Conservation (phyloP, 768 basidiomycete genomes). For the Macrolepiota fuliginosa region DNA sequence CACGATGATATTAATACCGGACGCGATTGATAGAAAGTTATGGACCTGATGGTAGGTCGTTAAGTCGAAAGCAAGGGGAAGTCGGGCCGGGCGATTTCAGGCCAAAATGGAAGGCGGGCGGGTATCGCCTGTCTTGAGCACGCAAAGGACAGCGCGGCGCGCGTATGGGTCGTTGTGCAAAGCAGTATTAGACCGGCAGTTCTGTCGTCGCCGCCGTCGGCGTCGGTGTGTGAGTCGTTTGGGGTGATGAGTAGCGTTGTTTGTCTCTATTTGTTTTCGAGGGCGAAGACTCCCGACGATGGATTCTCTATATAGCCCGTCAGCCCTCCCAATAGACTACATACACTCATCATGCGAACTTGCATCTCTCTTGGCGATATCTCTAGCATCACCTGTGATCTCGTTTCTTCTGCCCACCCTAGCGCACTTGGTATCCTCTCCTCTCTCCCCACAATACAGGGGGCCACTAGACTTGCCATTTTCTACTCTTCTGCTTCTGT, state of each 20-base stretch:
- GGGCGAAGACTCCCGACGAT: conserved; percentile 2
- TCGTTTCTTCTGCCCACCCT: neutral
- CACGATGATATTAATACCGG: neutral
- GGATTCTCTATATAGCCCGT: neutral
- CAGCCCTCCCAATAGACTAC: neutral
- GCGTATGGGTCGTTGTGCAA: neutral
- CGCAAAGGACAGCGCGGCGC: neutral
- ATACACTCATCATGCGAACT: neutral
- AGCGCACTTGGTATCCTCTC: neutral
- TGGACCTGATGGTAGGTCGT: conserved; percentile 12
- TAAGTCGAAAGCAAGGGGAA: neutral
- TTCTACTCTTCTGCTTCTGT: conserved; percentile 2
- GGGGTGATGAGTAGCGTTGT: conserved; percentile 15
- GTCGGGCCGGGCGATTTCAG: conserved; percentile 5
- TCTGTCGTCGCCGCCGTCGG: conserved; percentile 8
- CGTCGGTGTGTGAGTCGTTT: conserved; percentile 14
- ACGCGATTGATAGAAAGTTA: conserved; percentile 12
- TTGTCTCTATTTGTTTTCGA: conserved; percentile 11
- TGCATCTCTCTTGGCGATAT: neutral
- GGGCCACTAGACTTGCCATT: neutral
- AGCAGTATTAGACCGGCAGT: neutral
- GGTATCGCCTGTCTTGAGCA: neutral
- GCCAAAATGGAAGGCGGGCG: neutral
- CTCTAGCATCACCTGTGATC: neutral
- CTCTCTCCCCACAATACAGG: neutral